Evolutionary conservation across 1,139 yeast species (phyloP).

Genomic region (Suhomyces anneliseae): DNA sequence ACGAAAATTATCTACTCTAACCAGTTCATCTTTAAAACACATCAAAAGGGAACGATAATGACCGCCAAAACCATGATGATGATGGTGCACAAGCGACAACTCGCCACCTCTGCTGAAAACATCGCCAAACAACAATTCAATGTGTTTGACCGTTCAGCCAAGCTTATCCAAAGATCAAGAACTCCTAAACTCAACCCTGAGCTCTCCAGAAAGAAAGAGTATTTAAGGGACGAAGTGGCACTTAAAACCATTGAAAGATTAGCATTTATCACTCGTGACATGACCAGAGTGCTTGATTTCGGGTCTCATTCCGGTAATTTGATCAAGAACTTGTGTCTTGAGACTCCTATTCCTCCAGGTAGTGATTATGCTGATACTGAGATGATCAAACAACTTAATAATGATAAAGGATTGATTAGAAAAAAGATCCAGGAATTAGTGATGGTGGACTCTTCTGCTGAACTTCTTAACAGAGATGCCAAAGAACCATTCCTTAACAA

Average conservation of each 20-base stretch:
- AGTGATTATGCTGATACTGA: slow-evolving; percentile 31
- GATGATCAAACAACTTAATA: slow-evolving; percentile 41
- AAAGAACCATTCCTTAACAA: slow-evolving; percentile 33
- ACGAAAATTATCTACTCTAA: not conserved
- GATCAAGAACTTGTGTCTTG: slow-evolving; percentile 37
- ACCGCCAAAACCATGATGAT: not conserved
- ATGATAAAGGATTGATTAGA: slow-evolving; percentile 53
- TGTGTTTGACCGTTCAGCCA: slow-evolving; percentile 68
- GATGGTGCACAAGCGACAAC: slow-evolving; percentile 12
- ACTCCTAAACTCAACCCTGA: slow-evolving; percentile 46
- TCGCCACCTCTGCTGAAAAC: slow-evolving; percentile 27
- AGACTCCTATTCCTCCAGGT: slow-evolving; percentile 27
- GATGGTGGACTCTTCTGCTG: slow-evolving; percentile 67
- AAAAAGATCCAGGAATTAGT: slow-evolving; percentile 55
- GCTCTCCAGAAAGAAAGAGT: slow-evolving; percentile 63
- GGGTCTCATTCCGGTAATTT: slow-evolving; percentile 74
- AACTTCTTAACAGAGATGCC: slow-evolving; percentile 53
- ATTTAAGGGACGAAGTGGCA: slow-evolving; percentile 74
- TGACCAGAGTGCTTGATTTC: slow-evolving; percentile 62
- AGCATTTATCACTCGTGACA: slow-evolving; percentile 68
- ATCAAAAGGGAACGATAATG: too few species aligned
- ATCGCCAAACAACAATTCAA: slow-evolving; percentile 36
- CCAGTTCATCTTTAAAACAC: too few species aligned
- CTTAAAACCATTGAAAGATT: slow-evolving; percentile 70
- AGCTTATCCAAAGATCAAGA: slow-evolving; percentile 58